Conservation (phyloP, 495 filamentous ascomycete genomes). For the Xylaria acuta region DNA sequence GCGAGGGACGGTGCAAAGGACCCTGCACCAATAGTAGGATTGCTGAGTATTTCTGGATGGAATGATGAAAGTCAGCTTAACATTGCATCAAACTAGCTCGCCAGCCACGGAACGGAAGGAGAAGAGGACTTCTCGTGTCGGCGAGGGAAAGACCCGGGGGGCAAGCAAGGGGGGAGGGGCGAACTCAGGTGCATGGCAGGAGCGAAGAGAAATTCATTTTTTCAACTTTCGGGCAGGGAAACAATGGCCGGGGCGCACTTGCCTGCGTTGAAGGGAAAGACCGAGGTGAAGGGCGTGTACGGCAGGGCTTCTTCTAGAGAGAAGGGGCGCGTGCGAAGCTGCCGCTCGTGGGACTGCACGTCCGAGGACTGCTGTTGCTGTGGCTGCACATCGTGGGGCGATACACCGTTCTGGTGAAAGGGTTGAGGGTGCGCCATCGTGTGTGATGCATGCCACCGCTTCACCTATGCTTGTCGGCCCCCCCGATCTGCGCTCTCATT, state of each 20-base stretch:
- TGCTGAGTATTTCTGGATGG: constrained; percentile 68
- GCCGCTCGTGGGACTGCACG: constrained; percentile 20
- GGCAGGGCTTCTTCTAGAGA: constrained; percentile 84
- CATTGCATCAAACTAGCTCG: neutral
- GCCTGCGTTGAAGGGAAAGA: constrained; percentile 88
- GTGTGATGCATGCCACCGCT: constrained; percentile 23
- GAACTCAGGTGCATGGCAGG: neutral
- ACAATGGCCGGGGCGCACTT: constrained; percentile 45
- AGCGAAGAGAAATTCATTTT: constrained; percentile 8
- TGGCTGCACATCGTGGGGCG: constrained; percentile 20
- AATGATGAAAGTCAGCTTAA: constrained; percentile 27
- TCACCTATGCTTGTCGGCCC: constrained; percentile 16
- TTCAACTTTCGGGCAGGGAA: constrained; percentile 5
- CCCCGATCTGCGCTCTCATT: constrained; percentile 13
- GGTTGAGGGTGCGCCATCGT: constrained; percentile 48
- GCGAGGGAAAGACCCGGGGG: constrained; percentile 16
- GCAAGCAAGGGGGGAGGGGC: constrained; percentile 18
- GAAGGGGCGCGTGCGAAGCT: constrained; percentile 45
- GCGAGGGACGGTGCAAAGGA: constrained; percentile 53
- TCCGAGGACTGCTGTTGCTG: constrained; percentile 25
- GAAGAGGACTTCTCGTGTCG: neutral
- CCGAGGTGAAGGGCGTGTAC: constrained; percentile 88
- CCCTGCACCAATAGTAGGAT: constrained; percentile 64
- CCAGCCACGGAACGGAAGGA: neutral
- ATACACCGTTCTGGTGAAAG: constrained; percentile 33